Base-by-base conservation (phyloP, 192 early-diverging fungal genomes). In the Linnemannia exigua region DNA sequence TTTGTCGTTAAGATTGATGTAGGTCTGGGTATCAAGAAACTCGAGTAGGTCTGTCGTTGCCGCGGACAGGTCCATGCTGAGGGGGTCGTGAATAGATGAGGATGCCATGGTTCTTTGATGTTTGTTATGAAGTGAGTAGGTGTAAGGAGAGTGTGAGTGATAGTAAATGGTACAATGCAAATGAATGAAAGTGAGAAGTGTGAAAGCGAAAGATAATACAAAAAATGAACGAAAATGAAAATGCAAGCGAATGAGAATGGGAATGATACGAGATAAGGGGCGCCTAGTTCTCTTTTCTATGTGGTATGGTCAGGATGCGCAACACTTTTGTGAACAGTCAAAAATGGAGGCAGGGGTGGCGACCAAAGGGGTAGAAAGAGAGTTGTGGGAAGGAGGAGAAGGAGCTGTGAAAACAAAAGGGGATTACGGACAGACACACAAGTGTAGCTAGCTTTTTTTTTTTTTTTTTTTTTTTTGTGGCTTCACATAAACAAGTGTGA, bases 1-100 rank as follows among this genome's bases (percentile, higher is more conserved):
- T 4, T 66, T 36, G 54, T 68, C 75, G 19, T 61, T 28, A 1
- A 54, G 31, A 46, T 37, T 31, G 38, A 47, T 44, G 19, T 76
- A 61, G 54, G 76, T 54, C 20, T 69, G 79, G 84, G 84, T 86
- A 86, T 86, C 84, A 79, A 86, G 79, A 52, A 76, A 80, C 77
- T 86, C 84, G 47, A 86, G 78, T 38, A 86, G 75, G 61, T 68
- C 50, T 73, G 84, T 69, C 33, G 78, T 86, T 67, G 84, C 84
- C 47, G 71, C 35, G 36, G 84, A 75, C 47, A 86, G 67, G 66
- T 80, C 74, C 84, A 86, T 86, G 70, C 54, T 70, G 75, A 86
- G 84, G 67, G 84, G 84, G 75, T 86, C 74, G 70, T 86, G 84
- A 67, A 85, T 75, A 79, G 74, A 54, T 31, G 58, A 63, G 19